These are phyloP conservation scores for Cordyceps javanica DNA, from an alignment of 2,329 filamentous ascomycete species.

Conservation along the genomic window DNA sequence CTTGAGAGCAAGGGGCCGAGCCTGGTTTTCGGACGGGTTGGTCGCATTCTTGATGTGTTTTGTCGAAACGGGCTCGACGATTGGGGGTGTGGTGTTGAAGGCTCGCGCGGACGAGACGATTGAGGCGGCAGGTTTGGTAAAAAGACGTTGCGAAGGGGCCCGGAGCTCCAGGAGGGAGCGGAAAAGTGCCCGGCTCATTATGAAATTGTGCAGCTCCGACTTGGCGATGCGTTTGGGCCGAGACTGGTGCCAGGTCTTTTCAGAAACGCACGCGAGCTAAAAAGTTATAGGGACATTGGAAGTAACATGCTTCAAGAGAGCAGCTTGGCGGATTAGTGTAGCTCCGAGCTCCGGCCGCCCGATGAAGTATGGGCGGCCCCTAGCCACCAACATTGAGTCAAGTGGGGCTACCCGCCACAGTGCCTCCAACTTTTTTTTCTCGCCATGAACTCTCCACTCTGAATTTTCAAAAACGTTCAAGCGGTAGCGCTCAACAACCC, in stretches of 20 bases:
- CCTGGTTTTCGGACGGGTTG: conserved; percentile 28
- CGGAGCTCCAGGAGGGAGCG: conserved; percentile 58
- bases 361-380: conserved; percentile 11
- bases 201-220: conserved; percentile 20
- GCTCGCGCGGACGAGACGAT: conserved; percentile 37
- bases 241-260: conserved; percentile 16
- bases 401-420: not conserved
- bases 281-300: conserved; percentile 8
- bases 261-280: conserved; percentile 10
- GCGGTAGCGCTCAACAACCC: conserved; percentile 4
- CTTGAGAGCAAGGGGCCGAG: conserved; percentile 33
- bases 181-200: conserved; percentile 53
- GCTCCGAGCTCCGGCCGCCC: conserved; percentile 24
- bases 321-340: conserved; percentile 27
- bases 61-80: conserved; percentile 34
- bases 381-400: conserved; percentile 12
- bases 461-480: conserved; percentile 21
- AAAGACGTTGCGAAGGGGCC: conserved; percentile 36
- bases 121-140: conserved; percentile 36
- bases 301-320: conserved; percentile 6
- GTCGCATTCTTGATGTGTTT: conserved; percentile 31
- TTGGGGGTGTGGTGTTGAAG: conserved; percentile 45
- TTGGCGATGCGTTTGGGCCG: conserved; percentile 17
- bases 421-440: conserved; percentile 22
- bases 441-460: not conserved